Percentiles rank a stretch among this genome's conserved stretches.
phyloP scores from a whole-genome alignment of 345 rosid species.

The Rhizophora mangle region DNA sequence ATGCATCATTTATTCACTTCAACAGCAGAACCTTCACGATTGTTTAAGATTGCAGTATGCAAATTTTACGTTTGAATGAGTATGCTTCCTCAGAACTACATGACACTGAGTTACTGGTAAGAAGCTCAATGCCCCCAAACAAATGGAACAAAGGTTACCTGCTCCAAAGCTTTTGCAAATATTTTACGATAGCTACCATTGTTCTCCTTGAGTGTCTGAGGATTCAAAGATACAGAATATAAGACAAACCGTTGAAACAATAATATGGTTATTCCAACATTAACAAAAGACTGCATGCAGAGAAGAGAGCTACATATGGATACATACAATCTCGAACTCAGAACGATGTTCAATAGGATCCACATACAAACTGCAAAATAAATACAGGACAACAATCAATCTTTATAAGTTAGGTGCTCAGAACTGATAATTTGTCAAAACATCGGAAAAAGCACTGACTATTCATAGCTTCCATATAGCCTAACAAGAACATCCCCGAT shows the following conservation, averaged over 20 bases:
- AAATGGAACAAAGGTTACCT: constrained; percentile 27
- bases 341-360: constrained; percentile 37
- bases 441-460: constrained; percentile 34
- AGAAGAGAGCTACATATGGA: background rate
- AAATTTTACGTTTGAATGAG: background rate
- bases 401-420: background rate
- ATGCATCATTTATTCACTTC: background rate
- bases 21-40: background rate
- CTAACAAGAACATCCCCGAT: constrained; percentile 41
- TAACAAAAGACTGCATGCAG: background rate
- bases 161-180: constrained; percentile 43
- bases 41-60: background rate
- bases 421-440: constrained; percentile 2
- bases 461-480: constrained; percentile 50
- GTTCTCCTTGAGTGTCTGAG: constrained; percentile 38
- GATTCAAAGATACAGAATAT: constrained; percentile 1
- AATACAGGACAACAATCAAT: constrained; percentile 8
- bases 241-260: background rate
- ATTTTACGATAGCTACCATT: constrained; percentile 34
- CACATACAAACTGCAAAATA: constrained; percentile 38
- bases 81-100: too few species aligned
- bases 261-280: constrained; percentile 1
- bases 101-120: background rate
- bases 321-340: constrained; percentile 44
- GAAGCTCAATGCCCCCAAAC: constrained; percentile 1